These are phyloP conservation scores for Dissoconium aciculare DNA, from an alignment of 2,329 filamentous ascomycete genomes.

Conservation along the genomic window DNA sequence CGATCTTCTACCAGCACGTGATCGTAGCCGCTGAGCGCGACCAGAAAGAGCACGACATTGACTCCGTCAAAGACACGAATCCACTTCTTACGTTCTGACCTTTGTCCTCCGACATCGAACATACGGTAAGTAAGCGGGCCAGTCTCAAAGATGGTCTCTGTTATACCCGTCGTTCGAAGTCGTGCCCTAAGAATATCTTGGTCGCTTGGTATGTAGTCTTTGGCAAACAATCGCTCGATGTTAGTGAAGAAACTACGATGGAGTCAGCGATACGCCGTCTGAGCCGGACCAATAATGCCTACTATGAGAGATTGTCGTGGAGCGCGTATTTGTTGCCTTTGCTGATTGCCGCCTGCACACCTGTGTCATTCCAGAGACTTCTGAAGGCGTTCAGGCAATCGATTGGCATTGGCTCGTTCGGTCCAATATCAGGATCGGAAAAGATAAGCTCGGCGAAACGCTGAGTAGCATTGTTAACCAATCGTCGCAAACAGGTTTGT, in stretches of 20 bases:
- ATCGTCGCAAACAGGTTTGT: too few relatives aligned
- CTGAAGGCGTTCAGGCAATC: slow-evolving; percentile 72
- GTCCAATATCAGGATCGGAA: slow-evolving; percentile 66
- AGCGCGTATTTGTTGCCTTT: slow-evolving; percentile 95
- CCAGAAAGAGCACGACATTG: slow-evolving; percentile 80
- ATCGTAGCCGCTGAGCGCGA: slow-evolving; percentile 91
- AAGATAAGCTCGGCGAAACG: slow-evolving; percentile 64
- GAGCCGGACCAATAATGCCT: slow-evolving; percentile 26
- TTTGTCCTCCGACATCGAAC: slow-evolving; percentile 87
- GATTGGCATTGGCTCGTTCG: slow-evolving; percentile 63
- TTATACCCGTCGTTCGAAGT: slow-evolving; percentile 86
- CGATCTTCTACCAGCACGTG: slow-evolving; percentile 94
- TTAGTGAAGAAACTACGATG: slow-evolving; percentile 59
- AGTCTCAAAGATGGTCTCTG: slow-evolving; percentile 83
- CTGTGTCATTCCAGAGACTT: slow-evolving; percentile 66
- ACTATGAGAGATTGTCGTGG: slow-evolving; percentile 93
- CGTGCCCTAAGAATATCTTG: slow-evolving; percentile 87
- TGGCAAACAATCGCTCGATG: slow-evolving; percentile 46
- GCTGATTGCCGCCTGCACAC: slow-evolving; percentile 72
- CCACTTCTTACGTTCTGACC: slow-evolving; percentile 93
- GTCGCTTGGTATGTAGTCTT: slow-evolving; percentile 74
- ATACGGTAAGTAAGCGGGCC: slow-evolving; percentile 89
- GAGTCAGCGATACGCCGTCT: slow-evolving; percentile 8
- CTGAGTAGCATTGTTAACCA: too few relatives aligned
- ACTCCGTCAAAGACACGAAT: slow-evolving; percentile 95